Evolutionary conservation across 2,329 filamentous ascomycete genomes (phyloP).

Genomic region (Xylaria sp.): DNA sequence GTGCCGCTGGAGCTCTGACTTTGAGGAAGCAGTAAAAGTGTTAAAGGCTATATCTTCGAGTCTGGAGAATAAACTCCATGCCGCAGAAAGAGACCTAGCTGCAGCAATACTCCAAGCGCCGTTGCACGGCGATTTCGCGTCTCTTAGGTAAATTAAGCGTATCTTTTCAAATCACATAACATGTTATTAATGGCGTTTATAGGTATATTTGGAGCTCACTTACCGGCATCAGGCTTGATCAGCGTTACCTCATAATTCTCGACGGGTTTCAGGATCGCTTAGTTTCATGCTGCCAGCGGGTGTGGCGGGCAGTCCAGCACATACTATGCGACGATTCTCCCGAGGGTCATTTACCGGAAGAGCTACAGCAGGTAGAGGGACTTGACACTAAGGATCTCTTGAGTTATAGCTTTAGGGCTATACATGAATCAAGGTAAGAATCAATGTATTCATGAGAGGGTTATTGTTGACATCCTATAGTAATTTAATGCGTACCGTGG

Average conservation of each 20-base stretch:
- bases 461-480: constrained; percentile 58
- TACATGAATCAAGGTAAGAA: constrained; percentile 89
- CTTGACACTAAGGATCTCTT: constrained; percentile 87
- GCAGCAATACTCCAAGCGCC: constrained; percentile 73
- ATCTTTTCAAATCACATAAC: neutral
- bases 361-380: constrained; percentile 76
- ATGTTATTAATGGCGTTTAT: constrained; percentile 26
- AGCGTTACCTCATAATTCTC: constrained; percentile 52
- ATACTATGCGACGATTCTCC: constrained; percentile 94
- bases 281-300: constrained; percentile 68
- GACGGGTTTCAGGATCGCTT: constrained; percentile 64
- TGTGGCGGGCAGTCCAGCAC: constrained; percentile 81
- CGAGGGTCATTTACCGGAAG: constrained; percentile 84
- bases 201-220: constrained; percentile 67
- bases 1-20: constrained; percentile 64
- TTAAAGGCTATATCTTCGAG: constrained; percentile 68
- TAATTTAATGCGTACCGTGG: constrained; percentile 74
- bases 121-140: constrained; percentile 76
- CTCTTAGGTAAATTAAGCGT: constrained; percentile 62
- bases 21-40: constrained; percentile 60
- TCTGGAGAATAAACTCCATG: constrained; percentile 71
- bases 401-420: constrained; percentile 92
- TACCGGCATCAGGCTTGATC: constrained; percentile 54
- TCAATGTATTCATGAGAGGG: neutral
- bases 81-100: constrained; percentile 73